Base-by-base conservation (phyloP, 1,284 basidiomycete species). In the Heterobasidion irregulare region DNA sequence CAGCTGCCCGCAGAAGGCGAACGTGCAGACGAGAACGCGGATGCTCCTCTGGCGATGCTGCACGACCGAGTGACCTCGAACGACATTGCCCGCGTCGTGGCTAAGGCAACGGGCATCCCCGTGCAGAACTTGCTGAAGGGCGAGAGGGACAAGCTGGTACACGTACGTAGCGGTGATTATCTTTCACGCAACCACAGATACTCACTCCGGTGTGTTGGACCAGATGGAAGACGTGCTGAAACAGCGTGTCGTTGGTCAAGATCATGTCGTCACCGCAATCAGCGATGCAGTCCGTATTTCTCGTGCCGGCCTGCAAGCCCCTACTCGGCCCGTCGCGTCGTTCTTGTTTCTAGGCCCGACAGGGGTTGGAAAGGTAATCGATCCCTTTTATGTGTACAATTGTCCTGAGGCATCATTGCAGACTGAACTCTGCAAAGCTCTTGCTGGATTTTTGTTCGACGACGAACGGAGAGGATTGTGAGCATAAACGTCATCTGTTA, bases 311-410 rank as follows among this genome's bases (percentile, higher is more conserved):
- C 70, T 98, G 9, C 90, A 95, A 67, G 83, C 88, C 0, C 88
- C 91, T 1, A 91, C 87, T 61, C 75, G 93, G 8, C 94, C 95
- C 0, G 84, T 97, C 8, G 92, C 94, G 2, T 93, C 89, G 0
- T 95, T 97, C 81, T 72, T 98, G 50, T 92, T 98, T 77, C 72
- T 95, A 45, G 94, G 87, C 2, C 89, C 92, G 0, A 96, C 94
- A 0, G 94, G 92, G 59, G 88, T 91, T 1, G 89, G 89, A 32
- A 91, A 91, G 73, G 83, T 82, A 41, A 47, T 16, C 13, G 19
- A 33, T 18, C 26, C 12, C 4, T 4, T n/a, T 19, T 26, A 8
- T 13, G n/a, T 3, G 15, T 5, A 13, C 2, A 16, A 13, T 26
- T 51, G 6, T 19, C 35, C 41, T 34, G 36, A 52, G 26, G 26